Percentiles rank a stretch among this genome's conserved stretches.
Evolutionary conservation across 352 stramenopile genomes (phyloP).

Genomic region (Globisporangium splendens): DNA sequence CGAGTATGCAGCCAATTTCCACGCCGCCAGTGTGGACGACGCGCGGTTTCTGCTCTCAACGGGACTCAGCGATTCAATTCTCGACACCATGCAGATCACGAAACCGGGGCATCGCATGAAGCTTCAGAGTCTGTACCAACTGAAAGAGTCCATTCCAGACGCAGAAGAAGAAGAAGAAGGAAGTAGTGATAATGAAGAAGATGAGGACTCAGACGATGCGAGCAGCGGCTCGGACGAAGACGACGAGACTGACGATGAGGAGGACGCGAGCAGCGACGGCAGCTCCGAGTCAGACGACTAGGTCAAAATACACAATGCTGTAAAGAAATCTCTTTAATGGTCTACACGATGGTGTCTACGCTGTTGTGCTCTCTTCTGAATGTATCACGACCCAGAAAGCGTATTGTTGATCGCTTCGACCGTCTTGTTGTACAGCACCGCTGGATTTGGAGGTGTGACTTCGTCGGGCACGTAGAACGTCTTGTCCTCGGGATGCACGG

Average conservation of each 20-base stretch:
- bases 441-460: constrained; percentile 76
- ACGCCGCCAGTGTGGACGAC: constrained; percentile 66
- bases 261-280: constrained; percentile 4
- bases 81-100: constrained; percentile 59
- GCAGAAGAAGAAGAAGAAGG: constrained; percentile 22
- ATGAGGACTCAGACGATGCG: constrained; percentile 13
- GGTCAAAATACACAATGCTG: background rate
- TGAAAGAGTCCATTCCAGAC: constrained; percentile 47
- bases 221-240: constrained; percentile 15
- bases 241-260: constrained; percentile 17
- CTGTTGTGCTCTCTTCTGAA: background rate
- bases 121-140: constrained; percentile 54
- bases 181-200: constrained; percentile 18
- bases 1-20: constrained; percentile 46
- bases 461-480: constrained; percentile 86
- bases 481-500: constrained; percentile 61
- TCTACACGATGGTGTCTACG: background rate
- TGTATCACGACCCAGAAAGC: constrained; percentile 23
- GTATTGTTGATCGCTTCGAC: constrained; percentile 59
- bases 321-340: background rate
- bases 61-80: constrained; percentile 40
- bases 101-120: constrained; percentile 75
- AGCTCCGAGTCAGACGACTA: constrained; percentile 5
- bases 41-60: constrained; percentile 45
- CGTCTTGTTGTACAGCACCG: constrained; percentile 73